A percentile compares a stretch with the other conserved stretches of the same genome.
Conservation (phyloP, 208 protist genomes). For the Leishmania lainsoni region DNA sequence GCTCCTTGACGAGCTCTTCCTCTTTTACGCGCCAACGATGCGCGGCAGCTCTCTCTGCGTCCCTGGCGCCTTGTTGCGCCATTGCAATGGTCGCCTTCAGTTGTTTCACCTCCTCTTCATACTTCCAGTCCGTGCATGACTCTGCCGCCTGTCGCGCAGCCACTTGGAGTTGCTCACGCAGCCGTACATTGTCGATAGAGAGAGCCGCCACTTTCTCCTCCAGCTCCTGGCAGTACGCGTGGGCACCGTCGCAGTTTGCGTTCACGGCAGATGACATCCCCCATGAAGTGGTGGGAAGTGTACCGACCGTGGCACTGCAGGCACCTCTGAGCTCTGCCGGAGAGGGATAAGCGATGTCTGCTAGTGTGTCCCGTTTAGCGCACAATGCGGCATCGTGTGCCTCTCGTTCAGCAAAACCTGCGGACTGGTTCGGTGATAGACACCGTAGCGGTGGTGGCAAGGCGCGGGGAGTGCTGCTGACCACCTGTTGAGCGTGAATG, state of each 20-base stretch:
- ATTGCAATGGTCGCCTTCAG: constrained; percentile 40
- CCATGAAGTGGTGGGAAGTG: not conserved
- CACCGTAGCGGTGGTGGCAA: not conserved
- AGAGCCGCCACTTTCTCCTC: constrained; percentile 39
- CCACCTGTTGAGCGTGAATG: not conserved
- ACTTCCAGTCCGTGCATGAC: constrained; percentile 12
- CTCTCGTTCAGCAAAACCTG: not conserved
- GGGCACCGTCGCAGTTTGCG: not conserved
- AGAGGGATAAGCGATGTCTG: not conserved
- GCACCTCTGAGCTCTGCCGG: not conserved
- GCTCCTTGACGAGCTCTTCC: constrained; percentile 59
- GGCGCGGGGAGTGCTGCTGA: not conserved
- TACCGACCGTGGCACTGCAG: no score
- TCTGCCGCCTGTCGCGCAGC: constrained; percentile 41
- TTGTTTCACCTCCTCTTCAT: constrained; percentile 70
- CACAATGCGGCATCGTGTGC: not conserved
- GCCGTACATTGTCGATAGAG: constrained; percentile 50
- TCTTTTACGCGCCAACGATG: constrained; percentile 53
- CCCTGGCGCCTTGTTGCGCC: constrained; percentile 16
- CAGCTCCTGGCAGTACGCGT: constrained; percentile 10
- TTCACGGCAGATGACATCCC: not conserved
- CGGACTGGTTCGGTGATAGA: not conserved
- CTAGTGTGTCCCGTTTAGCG: not conserved
- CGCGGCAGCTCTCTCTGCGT: constrained; percentile 26
- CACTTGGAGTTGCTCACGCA: constrained; percentile 42